These are phyloP conservation scores for Niebla homalea DNA, from an alignment of 495 filamentous ascomycete genomes.

Conservation along the genomic window DNA sequence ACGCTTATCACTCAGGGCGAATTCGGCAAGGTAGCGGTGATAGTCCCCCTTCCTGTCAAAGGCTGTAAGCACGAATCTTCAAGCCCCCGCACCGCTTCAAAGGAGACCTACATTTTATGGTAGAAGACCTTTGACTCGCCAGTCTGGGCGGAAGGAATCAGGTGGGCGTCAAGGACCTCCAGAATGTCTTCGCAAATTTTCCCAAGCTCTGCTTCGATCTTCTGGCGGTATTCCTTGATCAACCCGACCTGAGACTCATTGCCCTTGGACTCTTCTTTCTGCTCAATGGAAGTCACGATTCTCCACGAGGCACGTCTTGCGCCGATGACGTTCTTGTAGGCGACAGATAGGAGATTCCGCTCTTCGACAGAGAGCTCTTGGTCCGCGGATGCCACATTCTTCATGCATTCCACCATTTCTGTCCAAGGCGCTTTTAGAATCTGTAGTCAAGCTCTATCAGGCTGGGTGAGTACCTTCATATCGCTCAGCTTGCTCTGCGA, in stretches of 20 bases:
- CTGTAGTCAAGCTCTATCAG: not conserved
- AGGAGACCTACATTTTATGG: conserved; percentile 84
- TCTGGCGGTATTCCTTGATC: conserved; percentile 99
- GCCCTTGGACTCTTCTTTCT: conserved; percentile 99
- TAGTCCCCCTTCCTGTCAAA: conserved; percentile 92
- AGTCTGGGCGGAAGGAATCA: conserved; percentile 90
- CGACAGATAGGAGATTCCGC: conserved; percentile 96
- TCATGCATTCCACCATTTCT: conserved; percentile 99
- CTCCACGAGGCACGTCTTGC: conserved; percentile 98
- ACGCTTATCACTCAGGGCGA: conserved; percentile 93
- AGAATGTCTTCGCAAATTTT: conserved; percentile 99
- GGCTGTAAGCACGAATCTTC: not conserved
- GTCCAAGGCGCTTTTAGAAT: conserved; percentile 8
- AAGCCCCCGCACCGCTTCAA: not conserved
- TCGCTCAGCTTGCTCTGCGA: conserved; percentile 99
- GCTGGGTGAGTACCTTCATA: conserved; percentile 65
- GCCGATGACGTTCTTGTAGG: conserved; percentile 99
- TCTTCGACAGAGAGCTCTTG: conserved; percentile 98
- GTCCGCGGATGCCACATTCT: conserved; percentile 90
- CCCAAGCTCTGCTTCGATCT: conserved; percentile 96
- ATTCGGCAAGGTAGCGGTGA: conserved; percentile 98
- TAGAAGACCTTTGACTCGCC: conserved; percentile 99
- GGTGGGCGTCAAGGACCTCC: conserved; percentile 86
- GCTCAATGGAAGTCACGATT: conserved; percentile 99
- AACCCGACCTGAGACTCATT: conserved; percentile 82